A percentile compares a stretch with the other conserved stretches of the same genome.
phyloP scores from a whole-genome alignment of 1,284 basidiomycete species.

The Ceratobasidium papillatum region DNA sequence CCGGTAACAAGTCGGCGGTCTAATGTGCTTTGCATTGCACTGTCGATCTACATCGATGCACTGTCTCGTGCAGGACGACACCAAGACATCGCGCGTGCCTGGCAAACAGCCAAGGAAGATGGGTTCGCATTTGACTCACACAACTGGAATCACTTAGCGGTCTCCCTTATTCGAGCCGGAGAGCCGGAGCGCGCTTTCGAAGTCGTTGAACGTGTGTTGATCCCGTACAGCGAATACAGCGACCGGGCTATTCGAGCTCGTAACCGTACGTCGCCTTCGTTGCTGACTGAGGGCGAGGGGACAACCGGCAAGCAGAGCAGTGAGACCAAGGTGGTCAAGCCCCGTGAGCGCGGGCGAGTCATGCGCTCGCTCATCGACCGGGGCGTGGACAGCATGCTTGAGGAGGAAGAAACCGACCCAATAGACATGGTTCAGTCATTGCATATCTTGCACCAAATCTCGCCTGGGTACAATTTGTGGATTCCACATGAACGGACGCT shows the following conservation, averaged over 20 bases:
- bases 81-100: constrained; percentile 69
- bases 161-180: constrained; percentile 80
- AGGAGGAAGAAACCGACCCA: constrained; percentile 48
- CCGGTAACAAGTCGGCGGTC: constrained; percentile 46
- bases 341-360: constrained; percentile 31
- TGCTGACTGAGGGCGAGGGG: constrained; percentile 23
- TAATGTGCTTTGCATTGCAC: constrained; percentile 75
- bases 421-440: constrained; percentile 61
- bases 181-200: constrained; percentile 84
- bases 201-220: constrained; percentile 80
- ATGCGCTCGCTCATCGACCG: constrained; percentile 34
- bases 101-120: constrained; percentile 69
- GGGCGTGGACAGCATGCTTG: constrained; percentile 26
- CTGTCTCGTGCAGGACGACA: constrained; percentile 74
- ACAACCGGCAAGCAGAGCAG: background rate
- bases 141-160: constrained; percentile 91
- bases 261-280: constrained; percentile 20
- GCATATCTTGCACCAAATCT: constrained; percentile 66
- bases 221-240: constrained; percentile 60
- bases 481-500: constrained; percentile 64
- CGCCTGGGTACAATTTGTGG: constrained; percentile 72
- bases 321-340: constrained; percentile 20
- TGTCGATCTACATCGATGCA: constrained; percentile 86
- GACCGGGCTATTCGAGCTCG: constrained; percentile 30
- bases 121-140: constrained; percentile 88